Evolutionary conservation across 768 basidiomycete species (phyloP).

Genomic region (Boletus coccyginus): DNA sequence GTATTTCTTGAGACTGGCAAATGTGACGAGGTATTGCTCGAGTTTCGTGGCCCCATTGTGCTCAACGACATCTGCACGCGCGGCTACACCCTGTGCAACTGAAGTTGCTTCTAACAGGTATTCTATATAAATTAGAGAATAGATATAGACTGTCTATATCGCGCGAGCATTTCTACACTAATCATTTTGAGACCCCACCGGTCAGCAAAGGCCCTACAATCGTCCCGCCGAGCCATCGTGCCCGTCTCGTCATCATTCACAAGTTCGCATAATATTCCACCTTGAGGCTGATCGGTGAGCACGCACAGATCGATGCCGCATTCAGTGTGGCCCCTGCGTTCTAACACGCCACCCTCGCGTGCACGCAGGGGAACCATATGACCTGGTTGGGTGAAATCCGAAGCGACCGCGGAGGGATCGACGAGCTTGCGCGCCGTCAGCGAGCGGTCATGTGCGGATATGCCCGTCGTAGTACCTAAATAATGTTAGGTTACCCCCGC

Average conservation of each 20-base stretch:
- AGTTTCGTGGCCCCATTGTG: constrained; percentile 55
- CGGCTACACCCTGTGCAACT: neutral
- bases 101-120: neutral
- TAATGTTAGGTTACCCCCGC: neutral
- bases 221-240: constrained; percentile 92
- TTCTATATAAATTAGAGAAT: neutral
- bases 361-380: constrained; percentile 94
- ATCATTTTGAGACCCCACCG: constrained; percentile 91
- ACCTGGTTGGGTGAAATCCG: constrained; percentile 88
- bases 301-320: constrained; percentile 82
- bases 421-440: constrained; percentile 85
- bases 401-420: constrained; percentile 46
- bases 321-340: constrained; percentile 94
- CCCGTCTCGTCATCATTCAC: constrained; percentile 90
- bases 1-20: constrained; percentile 97
- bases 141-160: constrained; percentile 30
- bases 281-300: constrained; percentile 59
- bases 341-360: constrained; percentile 77
- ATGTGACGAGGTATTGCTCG: constrained; percentile 84
- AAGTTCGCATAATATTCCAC: constrained; percentile 88
- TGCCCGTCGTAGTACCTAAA: constrained; percentile 89
- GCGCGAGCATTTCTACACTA: constrained; percentile 80
- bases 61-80: constrained; percentile 56
- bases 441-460: constrained; percentile 93
- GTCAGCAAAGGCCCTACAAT: constrained; percentile 89